Base-by-base conservation (phyloP, 441 rosid genomes). In the Pelargonium citronellum region DNA sequence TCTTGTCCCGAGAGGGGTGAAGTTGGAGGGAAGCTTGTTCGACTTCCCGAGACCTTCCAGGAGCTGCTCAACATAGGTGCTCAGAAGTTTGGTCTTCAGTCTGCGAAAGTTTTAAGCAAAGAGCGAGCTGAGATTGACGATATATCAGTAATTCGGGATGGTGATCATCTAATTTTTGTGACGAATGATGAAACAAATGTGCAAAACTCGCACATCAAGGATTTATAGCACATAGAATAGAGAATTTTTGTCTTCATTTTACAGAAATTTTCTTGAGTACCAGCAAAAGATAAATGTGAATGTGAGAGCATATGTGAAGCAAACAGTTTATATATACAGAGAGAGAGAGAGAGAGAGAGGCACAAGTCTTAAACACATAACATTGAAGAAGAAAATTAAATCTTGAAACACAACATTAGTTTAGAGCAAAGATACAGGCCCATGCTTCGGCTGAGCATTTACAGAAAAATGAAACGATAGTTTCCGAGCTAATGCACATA, bases 181-280 rank as follows among this genome's bases (percentile, higher is more conserved):
- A 86, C 65, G 87, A 87, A 72, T 89, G 95, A 0, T 20, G 46
- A 6, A 0, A 19, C 12, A 8, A n/a, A 4, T 20, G 11, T 1
- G 5, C 34, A 24, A 53, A 43, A 3, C 64, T 61, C 49, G 9
- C 49, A 44, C 9, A 44, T 5, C 49, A 12, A 44, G 1, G 49
- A 22, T 22, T 22, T 22, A 22, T 22, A 44, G 11, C 11, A 9
- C 49, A 9, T 12, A 44, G 49, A 9, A 44, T 44, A 44, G 49
- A 44, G 49, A 7, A 44, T 44, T 44, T 44, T 44, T 44, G 49
- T 44, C 49, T 22, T 22, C 24, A 22, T 22, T 22, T 22, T 22
- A 22, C 24, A 22, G 24, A 22, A 22, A 22, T 22, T 22, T 22
- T 22, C 24, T 22, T 22, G 24, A 22, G 24, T 22, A 22, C 24